A percentile compares a stretch with the other conserved stretches of the same genome.
Evolutionary conservation across 306 rosid species (phyloP).

Genomic region (Sesbania bispinosa): DNA sequence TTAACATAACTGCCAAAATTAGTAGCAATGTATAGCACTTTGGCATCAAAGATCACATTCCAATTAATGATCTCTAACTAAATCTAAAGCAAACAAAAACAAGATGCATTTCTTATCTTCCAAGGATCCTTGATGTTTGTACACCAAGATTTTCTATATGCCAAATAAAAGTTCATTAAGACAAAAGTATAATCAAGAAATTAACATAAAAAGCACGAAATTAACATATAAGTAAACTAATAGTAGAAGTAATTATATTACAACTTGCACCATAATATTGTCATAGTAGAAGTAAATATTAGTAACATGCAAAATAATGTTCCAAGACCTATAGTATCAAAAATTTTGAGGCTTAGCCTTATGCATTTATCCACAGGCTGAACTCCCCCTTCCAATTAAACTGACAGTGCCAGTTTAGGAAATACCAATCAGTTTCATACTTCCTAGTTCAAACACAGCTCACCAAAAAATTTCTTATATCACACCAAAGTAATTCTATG

Average conservation of each 20-base stretch:
- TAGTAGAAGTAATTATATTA: neutral
- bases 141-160: neutral
- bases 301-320: neutral
- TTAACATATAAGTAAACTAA: neutral
- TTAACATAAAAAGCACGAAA: neutral
- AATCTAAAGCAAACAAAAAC: slow-evolving; percentile 1
- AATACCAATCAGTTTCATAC: neutral
- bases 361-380: neutral
- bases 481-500: neutral
- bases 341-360: neutral
- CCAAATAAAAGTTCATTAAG: neutral
- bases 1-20: neutral
- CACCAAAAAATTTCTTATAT: neutral
- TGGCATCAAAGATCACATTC: neutral
- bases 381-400: neutral
- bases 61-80: slow-evolving; percentile 7
- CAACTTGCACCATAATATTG: neutral
- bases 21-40: neutral
- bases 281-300: too few relatives aligned
- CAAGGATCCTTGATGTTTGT: slow-evolving; percentile 15
- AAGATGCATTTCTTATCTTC: neutral
- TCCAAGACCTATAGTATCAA: neutral
- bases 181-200: neutral
- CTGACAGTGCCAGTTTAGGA: neutral
- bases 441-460: neutral